Evolutionary conservation across 371 early-diverging fungal species (phyloP), one percentile per base, ranked within the genome.

Genomic region (Mortierella sp.): DNA sequence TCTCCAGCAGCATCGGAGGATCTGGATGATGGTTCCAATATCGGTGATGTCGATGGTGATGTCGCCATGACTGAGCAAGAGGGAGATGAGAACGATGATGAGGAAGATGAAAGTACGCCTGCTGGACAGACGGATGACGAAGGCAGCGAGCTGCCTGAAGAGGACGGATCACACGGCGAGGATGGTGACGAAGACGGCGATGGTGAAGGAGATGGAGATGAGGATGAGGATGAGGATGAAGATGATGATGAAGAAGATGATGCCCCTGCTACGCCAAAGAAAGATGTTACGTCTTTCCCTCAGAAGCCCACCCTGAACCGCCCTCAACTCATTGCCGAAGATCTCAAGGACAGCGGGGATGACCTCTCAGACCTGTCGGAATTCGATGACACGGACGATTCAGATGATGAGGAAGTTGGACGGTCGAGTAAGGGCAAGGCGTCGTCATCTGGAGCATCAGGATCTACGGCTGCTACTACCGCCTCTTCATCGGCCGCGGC

Each of bases 291-390:
- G 44, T 51, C 37, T 10, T 77, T 81, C 34, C 53, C 81, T 5
- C 86, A 81, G n/a, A 85, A 85, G n/a, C 79, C 86, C 3, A 74
- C 69, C 1, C 55, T 85, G 48, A 85, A 81, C 55, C 81, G 79
- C 5, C 80, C 81, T 28, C 84, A 83, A 43, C 59, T 75, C 13
- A 85, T 80, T 37, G 81, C 75, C 46, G 86, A 85, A 21, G 86
- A 85, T 26, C 48, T 79, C 53, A 81, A 81, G 79, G 81, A 85
- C 28, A 85, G 86, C 40, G 86, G 81, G n/a, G 86, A 85, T 34
- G 86, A 85, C 3, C 81, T 85, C 11, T 85, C 86, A 6, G 86
- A 85, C 64, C 67, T 84, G 50, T 84, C 86, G 19, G 86, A 79
- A n/a, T 81, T 84, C 59, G 84, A 84, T 11, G 85, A 84, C 48